A percentile compares a stretch with the other conserved stretches of the same genome.
Evolutionary conservation across 331 rosid species (phyloP).

Genomic region (Malus hybrid): DNA sequence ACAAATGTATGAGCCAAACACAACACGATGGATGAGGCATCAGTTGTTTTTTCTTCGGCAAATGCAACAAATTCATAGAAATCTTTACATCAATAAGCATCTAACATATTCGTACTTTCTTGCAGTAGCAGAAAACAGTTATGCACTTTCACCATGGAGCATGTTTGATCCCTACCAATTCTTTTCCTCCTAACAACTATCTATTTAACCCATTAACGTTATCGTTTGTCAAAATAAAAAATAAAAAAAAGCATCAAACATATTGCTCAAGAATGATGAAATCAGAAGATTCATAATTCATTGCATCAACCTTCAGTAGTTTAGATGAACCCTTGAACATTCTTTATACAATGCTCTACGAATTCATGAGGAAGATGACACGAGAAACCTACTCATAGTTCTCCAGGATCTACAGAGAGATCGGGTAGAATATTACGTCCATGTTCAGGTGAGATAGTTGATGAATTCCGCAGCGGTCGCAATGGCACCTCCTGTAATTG

Average conservation of each 20-base stretch:
- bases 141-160: too few species aligned
- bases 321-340: not conserved
- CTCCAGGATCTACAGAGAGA: not conserved
- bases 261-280: not conserved
- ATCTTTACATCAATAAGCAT: too few species aligned
- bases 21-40: not conserved
- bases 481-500: slow-evolving; percentile 86
- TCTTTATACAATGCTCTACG: not conserved
- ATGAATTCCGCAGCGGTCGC: slow-evolving; percentile 85
- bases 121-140: too few species aligned
- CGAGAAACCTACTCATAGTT: not conserved
- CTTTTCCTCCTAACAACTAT: too few species aligned
- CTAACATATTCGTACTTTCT: too few species aligned
- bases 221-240: too few species aligned
- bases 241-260: not conserved
- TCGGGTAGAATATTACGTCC: not conserved
- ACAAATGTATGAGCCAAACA: too few species aligned
- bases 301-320: slow-evolving; percentile 2
- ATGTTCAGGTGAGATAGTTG: slow-evolving; percentile 62
- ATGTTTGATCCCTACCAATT: too few species aligned
- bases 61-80: too few species aligned
- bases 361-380: not conserved
- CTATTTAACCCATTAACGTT: too few species aligned
- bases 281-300: not conserved
- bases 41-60: not conserved